Evolutionary conservation across 2,329 filamentous ascomycete genomes (phyloP).

Genomic region (Pleurostoma richardsiae): DNA sequence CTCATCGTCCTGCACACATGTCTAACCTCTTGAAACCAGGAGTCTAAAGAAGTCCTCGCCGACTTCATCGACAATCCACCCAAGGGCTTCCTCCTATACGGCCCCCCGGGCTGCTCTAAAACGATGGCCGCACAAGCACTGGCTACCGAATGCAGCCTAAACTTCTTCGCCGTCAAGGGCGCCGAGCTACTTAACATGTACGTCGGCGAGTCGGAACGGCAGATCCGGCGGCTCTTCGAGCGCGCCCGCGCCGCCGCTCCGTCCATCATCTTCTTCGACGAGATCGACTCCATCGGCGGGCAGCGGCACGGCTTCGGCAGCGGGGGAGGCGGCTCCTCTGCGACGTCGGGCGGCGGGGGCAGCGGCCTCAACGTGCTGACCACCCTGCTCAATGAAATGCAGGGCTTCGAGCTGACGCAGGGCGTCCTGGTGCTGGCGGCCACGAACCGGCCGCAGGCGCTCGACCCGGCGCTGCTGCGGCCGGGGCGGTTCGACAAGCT

Average conservation of each 20-base stretch:
- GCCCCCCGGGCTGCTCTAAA: slow-evolving; percentile 91
- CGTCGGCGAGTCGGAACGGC: slow-evolving; percentile 88
- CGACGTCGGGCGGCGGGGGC: slow-evolving; percentile 17
- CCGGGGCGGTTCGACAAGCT: slow-evolving; percentile 81
- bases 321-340: slow-evolving; percentile 34
- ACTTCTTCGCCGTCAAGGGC: slow-evolving; percentile 92
- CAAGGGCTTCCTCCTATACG: slow-evolving; percentile 84
- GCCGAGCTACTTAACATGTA: slow-evolving; percentile 95
- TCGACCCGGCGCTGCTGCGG: slow-evolving; percentile 81
- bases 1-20: too few species aligned
- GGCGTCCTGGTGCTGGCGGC: slow-evolving; percentile 85
- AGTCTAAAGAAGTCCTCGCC: slow-evolving; percentile 23
- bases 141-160: slow-evolving; percentile 84
- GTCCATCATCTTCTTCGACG: slow-evolving; percentile 94
- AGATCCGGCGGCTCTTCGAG: slow-evolving; percentile 78
- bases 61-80: slow-evolving; percentile 50
- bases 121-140: slow-evolving; percentile 88
- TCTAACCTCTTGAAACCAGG: not conserved
- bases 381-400: slow-evolving; percentile 90
- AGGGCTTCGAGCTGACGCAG: slow-evolving; percentile 80
- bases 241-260: slow-evolving; percentile 82
- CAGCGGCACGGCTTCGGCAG: slow-evolving; percentile 42
- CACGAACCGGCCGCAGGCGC: slow-evolving; percentile 81
- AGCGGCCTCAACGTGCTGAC: slow-evolving; percentile 77
- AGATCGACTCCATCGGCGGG: slow-evolving; percentile 81